Evolutionary conservation across 805 yeast species (phyloP).

Genomic region (Nakazawaea anatomiae): DNA sequence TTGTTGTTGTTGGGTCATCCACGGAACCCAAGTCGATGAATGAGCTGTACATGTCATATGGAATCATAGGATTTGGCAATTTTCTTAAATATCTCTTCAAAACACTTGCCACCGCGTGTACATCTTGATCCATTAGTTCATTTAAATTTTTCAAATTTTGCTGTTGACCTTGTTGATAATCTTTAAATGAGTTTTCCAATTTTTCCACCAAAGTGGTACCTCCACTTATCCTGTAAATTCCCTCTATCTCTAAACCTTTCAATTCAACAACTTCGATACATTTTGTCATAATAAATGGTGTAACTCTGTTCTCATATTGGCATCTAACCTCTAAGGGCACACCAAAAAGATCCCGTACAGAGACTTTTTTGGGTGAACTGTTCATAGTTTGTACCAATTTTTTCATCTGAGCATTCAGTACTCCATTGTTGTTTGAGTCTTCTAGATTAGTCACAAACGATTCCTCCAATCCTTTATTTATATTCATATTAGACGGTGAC

Average conservation of each 20-base stretch:
- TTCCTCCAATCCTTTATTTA: neutral
- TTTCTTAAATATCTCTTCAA: constrained; percentile 82
- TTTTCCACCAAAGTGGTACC: constrained; percentile 59
- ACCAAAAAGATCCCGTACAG: constrained; percentile 26
- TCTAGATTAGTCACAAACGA: constrained; percentile 2
- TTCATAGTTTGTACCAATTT: constrained; percentile 14
- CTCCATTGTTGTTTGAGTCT: constrained; percentile 27
- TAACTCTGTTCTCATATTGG: constrained; percentile 47
- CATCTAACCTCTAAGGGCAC: constrained; percentile 61
- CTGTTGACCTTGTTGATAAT: constrained; percentile 17
- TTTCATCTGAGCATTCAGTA: constrained; percentile 17
- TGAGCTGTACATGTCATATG: constrained; percentile 60
- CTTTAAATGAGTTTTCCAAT: constrained; percentile 26
- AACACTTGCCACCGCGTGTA: constrained; percentile 82
- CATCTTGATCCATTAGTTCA: constrained; percentile 51
- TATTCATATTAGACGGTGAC: constrained; percentile 9
- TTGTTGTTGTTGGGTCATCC: constrained; percentile 8
- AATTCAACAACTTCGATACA: constrained; percentile 75
- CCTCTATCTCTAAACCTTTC: constrained; percentile 74
- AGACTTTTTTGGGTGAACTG: constrained; percentile 9
- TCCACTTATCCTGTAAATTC: constrained; percentile 88
- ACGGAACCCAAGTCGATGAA: constrained; percentile 50
- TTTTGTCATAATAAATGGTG: constrained; percentile 68
- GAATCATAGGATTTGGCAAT: constrained; percentile 79
- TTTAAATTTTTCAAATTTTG: constrained; percentile 25